Evolutionary conservation across 306 rosid species (phyloP).

Genomic region (Prunus salicina): DNA sequence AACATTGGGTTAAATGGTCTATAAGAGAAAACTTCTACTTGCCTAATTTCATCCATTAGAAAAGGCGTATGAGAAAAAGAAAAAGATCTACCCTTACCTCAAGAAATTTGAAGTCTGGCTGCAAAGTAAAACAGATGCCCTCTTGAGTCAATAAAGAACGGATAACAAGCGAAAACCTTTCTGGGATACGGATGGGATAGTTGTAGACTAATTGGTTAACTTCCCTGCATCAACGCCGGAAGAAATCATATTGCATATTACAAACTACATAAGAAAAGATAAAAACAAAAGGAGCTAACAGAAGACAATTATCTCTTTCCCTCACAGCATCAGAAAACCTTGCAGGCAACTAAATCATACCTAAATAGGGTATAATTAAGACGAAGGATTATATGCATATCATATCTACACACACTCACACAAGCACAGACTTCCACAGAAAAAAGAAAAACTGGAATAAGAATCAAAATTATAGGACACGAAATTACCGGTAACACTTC

Average conservation of each 20-base stretch:
- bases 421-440: not conserved
- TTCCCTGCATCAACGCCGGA: conserved; percentile 58
- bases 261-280: not conserved
- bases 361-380: not conserved
- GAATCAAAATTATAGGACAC: not conserved
- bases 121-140: conserved; percentile 92
- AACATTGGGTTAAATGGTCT: not conserved
- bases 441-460: not conserved
- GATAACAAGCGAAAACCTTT: conserved; percentile 94
- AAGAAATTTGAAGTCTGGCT: conserved; percentile 93
- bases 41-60: not conserved
- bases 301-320: conserved; percentile 18
- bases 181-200: conserved; percentile 98
- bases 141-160: conserved; percentile 97
- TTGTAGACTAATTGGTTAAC: conserved; percentile 95
- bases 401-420: not conserved
- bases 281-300: not conserved
- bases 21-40: not conserved
- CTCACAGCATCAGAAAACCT: conserved; percentile 3
- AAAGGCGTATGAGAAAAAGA: conserved; percentile 6
- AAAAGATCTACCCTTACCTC: conserved; percentile 56
- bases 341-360: conserved; percentile 5
- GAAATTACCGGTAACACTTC: conserved; percentile 83
- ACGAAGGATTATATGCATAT: not conserved
- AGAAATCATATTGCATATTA: conserved; percentile 14